Percentiles rank a stretch among this genome's conserved stretches.
These are phyloP conservation scores for Stachybotrys chartarum DNA, from an alignment of 2,329 filamentous ascomycete species.

Conservation along the genomic window DNA sequence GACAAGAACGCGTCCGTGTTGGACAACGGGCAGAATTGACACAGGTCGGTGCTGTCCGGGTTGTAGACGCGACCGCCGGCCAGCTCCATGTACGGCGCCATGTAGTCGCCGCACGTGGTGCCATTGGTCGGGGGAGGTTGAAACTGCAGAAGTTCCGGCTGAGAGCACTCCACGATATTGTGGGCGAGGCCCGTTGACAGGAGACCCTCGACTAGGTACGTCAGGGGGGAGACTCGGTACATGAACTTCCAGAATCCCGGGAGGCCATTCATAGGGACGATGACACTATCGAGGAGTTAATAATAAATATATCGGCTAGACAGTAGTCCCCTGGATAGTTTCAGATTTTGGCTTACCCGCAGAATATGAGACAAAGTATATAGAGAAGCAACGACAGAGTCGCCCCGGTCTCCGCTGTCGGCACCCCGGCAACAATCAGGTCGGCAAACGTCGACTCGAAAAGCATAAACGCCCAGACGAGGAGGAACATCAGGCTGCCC, in stretches of 20 bases:
- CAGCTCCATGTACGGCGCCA: conserved; percentile 31
- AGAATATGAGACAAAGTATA: conserved; percentile 17
- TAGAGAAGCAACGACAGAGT: conserved; percentile 31
- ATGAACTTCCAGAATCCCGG: conserved; percentile 67
- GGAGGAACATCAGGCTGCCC: conserved; percentile 58
- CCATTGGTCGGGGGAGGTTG: conserved; percentile 38
- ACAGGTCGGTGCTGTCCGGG: conserved; percentile 29
- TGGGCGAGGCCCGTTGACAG: conserved; percentile 26
- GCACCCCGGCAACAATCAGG: conserved; percentile 54
- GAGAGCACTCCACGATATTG: conserved; percentile 13
- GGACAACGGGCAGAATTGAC: conserved; percentile 33
- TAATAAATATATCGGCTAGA: conserved; percentile 1
- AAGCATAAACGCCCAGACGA: conserved; percentile 59
- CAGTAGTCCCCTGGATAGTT: too few relatives aligned
- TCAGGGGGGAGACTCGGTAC: conserved; percentile 62
- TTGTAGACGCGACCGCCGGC: conserved; percentile 42
- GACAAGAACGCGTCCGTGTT: conserved; percentile 31
- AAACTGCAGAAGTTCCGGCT: conserved; percentile 46
- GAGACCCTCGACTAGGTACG: conserved; percentile 59
- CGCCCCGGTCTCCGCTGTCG: conserved; percentile 13
- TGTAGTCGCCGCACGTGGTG: conserved; percentile 46
- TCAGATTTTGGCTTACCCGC: conserved; percentile 21
- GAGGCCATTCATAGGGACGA: conserved; percentile 47
- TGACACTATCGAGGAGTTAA: too few relatives aligned
- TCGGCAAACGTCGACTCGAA: conserved; percentile 68